These are phyloP conservation scores for Claviceps maximensis DNA, from an alignment of 2,329 filamentous ascomycete genomes.

Conservation along the genomic window DNA sequence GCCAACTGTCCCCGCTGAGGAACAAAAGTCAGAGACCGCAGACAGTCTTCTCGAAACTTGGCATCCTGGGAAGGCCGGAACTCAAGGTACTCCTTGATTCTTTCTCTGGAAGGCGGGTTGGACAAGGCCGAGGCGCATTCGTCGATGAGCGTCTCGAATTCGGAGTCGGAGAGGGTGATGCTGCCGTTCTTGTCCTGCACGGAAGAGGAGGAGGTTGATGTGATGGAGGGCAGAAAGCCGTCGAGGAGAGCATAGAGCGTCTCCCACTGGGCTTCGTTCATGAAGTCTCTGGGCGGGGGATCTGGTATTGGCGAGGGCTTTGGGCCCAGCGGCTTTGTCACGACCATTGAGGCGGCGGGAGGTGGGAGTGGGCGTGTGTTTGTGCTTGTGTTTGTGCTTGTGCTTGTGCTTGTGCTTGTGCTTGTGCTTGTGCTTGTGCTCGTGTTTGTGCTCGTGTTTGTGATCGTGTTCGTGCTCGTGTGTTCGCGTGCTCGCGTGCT, in stretches of 20 bases:
- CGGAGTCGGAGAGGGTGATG: slow-evolving; percentile 29
- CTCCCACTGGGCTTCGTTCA: slow-evolving; percentile 38
- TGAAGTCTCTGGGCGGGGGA: slow-evolving; percentile 21
- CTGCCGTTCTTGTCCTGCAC: slow-evolving; percentile 21
- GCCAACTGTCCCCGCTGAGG: slow-evolving; percentile 26
- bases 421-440: too few species aligned
- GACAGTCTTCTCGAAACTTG: slow-evolving; percentile 36
- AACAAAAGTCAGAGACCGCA: slow-evolving; percentile 26
- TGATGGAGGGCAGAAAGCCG: slow-evolving; percentile 47
- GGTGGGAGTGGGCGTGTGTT: too few species aligned
- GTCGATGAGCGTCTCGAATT: slow-evolving; percentile 34
- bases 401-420: too few species aligned
- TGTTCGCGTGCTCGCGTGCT: too few species aligned
- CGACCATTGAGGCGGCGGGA: not conserved
- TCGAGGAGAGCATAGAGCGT: slow-evolving; percentile 42
- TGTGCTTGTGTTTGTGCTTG: too few species aligned
- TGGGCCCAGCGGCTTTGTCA: not conserved
- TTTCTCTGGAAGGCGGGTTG: slow-evolving; percentile 26
- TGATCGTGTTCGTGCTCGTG: too few species aligned
- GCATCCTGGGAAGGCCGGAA: slow-evolving; percentile 38
- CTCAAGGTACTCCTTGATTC: slow-evolving; percentile 38
- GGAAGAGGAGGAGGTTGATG: slow-evolving; percentile 21
- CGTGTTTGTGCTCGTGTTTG: too few species aligned
- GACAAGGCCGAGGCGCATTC: slow-evolving; percentile 22
- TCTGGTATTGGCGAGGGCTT: slow-evolving; percentile 13